A percentile compares a stretch with the other conserved stretches of the same genome.
These are phyloP conservation scores for Colletotrichum truncatum DNA, from an alignment of 2,329 filamentous ascomycete genomes.

Conservation along the genomic window DNA sequence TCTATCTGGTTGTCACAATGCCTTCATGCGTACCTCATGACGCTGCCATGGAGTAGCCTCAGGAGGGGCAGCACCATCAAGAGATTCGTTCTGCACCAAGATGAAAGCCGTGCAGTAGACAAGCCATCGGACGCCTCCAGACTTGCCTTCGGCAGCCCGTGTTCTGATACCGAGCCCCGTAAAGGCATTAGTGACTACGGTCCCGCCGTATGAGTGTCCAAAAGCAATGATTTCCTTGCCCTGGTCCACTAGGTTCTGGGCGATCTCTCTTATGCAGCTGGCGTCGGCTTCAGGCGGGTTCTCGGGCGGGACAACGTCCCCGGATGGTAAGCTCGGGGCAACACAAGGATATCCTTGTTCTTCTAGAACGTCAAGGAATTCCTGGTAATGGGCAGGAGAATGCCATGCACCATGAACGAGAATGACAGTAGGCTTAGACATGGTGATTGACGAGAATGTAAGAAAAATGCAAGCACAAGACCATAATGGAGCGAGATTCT, in stretches of 20 bases:
- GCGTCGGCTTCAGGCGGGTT: not conserved
- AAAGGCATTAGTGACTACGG: not conserved
- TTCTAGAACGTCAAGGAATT: not conserved
- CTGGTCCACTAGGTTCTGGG: not conserved
- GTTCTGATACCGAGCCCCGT: not conserved
- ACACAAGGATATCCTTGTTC: not conserved
- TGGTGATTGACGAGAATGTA: no score
- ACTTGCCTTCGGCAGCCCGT: not conserved
- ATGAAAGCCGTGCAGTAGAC: not conserved
- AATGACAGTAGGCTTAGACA: not conserved
- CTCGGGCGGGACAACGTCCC: not conserved
- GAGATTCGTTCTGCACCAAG: not conserved
- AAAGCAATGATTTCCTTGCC: not conserved
- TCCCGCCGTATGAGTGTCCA: not conserved
- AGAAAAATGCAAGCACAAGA: no score
- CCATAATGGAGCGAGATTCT: no score
- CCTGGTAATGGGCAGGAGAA: constrained; percentile 1
- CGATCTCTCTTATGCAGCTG: not conserved
- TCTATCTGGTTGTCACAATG: no score
- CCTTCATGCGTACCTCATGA: not conserved
- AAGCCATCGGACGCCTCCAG: not conserved
- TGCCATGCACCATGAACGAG: constrained; percentile 21
- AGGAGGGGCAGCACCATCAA: not conserved
- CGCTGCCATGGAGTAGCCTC: not conserved
- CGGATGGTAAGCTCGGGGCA: not conserved